phyloP scores from a whole-genome alignment of 2,329 filamentous ascomycete genomes.

The Calonectria crousiana region DNA sequence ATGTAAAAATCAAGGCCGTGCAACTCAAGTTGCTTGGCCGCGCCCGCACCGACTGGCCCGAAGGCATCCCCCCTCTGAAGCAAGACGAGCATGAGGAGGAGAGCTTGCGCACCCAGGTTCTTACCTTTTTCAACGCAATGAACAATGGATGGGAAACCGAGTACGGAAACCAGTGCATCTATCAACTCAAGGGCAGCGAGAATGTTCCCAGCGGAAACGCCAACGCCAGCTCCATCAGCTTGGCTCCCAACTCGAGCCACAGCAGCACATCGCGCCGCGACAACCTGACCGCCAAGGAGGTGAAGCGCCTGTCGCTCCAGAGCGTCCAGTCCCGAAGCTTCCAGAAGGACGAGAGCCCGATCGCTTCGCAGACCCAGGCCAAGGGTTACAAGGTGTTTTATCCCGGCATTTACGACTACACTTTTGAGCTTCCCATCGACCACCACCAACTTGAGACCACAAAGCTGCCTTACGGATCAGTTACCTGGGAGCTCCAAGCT shows the following conservation, averaged over 20 bases:
- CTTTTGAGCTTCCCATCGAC: slow-evolving; percentile 91
- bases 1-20: slow-evolving; percentile 92
- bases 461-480: slow-evolving; percentile 85
- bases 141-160: slow-evolving; percentile 71
- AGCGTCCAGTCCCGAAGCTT: slow-evolving; percentile 88
- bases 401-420: slow-evolving; percentile 75
- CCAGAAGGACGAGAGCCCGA: slow-evolving; percentile 79
- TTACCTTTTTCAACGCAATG: slow-evolving; percentile 91
- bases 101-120: slow-evolving; percentile 86
- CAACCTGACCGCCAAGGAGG: slow-evolving; percentile 58
- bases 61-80: slow-evolving; percentile 91
- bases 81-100: slow-evolving; percentile 86
- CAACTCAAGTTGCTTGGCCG: slow-evolving; percentile 88
- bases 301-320: slow-evolving; percentile 80
- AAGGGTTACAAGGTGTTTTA: slow-evolving; percentile 90
- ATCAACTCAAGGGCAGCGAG: slow-evolving; percentile 55
- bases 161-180: slow-evolving; percentile 74
- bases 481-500: slow-evolving; percentile 90
- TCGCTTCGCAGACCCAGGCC: slow-evolving; percentile 68
- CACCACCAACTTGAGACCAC: slow-evolving; percentile 91
- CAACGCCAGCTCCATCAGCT: slow-evolving; percentile 50
- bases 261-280: slow-evolving; percentile 42
- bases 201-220: slow-evolving; percentile 52
- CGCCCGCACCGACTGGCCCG: slow-evolving; percentile 94
- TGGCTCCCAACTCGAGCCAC: slow-evolving; percentile 37